Conservation (phyloP, 345 rosid genomes). For the Eucalyptus microcorys region DNA sequence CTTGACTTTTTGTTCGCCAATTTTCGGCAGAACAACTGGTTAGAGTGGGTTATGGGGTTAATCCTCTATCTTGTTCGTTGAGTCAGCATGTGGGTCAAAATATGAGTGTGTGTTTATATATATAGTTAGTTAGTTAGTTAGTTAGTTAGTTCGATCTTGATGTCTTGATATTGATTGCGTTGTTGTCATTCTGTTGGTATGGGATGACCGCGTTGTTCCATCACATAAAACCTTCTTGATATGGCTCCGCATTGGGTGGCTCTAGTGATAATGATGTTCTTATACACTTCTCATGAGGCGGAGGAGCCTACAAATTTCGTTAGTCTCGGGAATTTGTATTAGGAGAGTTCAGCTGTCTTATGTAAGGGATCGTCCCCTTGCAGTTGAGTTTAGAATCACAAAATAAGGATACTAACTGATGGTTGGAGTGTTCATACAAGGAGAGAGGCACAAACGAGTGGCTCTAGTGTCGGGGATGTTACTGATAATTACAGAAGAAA, state of each 20-base stretch:
- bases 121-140: no score
- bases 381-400: neutral
- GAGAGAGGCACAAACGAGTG: neutral
- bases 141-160: neutral
- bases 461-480: neutral
- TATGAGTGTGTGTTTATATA: neutral
- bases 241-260: neutral
- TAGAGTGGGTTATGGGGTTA: neutral
- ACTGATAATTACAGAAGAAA: neutral
- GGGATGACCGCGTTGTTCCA: neutral
- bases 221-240: neutral
- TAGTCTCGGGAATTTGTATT: neutral
- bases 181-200: neutral
- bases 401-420: neutral
- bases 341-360: neutral
- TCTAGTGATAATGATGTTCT: neutral
- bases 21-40: neutral
- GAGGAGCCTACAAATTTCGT: neutral
- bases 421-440: neutral
- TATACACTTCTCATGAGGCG: neutral
- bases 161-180: neutral
- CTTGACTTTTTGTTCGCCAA: neutral
- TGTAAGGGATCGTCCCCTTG: neutral
- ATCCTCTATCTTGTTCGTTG: neutral
- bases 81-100: neutral